phyloP scores from a whole-genome alignment of 148 eudicot species.

The Dysphania ambrosioides region DNA sequence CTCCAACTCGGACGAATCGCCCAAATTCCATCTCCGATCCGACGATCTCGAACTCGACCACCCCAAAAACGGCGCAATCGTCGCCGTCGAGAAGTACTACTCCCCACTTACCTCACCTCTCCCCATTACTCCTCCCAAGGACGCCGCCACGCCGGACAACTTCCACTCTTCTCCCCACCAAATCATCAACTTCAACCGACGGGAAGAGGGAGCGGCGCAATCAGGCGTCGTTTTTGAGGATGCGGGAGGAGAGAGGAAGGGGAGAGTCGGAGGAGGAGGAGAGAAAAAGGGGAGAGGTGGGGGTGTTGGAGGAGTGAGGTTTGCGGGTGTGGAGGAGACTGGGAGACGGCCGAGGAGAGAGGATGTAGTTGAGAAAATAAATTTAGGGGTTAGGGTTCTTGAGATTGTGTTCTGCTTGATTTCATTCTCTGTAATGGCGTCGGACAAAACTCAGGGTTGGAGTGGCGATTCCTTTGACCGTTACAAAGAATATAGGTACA shows the following conservation, averaged over 20 bases:
- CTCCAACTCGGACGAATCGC: slow-evolving; percentile 27
- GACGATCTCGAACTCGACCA: slow-evolving; percentile 27
- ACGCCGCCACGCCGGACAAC: slow-evolving; percentile 1
- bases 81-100: slow-evolving; percentile 34
- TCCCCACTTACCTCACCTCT: slow-evolving; percentile 32
- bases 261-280: slow-evolving; percentile 8
- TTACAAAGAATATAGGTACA: slow-evolving; percentile 78
- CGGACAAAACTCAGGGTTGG: slow-evolving; percentile 89
- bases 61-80: slow-evolving; percentile 18
- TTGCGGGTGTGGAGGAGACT: no score
- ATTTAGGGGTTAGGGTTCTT: slow-evolving; percentile 60
- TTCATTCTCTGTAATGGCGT: slow-evolving; percentile 77
- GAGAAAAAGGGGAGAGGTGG: slow-evolving; percentile 16
- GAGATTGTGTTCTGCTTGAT: slow-evolving; percentile 62
- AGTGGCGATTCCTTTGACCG: slow-evolving; percentile 92
- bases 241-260: slow-evolving; percentile 9
- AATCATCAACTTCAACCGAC: slow-evolving; percentile 30
- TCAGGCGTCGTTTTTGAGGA: slow-evolving; percentile 17
- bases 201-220: slow-evolving; percentile 31
- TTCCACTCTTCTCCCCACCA: slow-evolving; percentile 20
- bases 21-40: no score
- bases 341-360: slow-evolving; percentile 32
- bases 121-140: slow-evolving; percentile 19
- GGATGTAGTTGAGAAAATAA: slow-evolving; percentile 42
- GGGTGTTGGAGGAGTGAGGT: slow-evolving; percentile 19